phyloP scores from a whole-genome alignment of 1,139 yeast species.

The Tardiomyces depauwii region DNA sequence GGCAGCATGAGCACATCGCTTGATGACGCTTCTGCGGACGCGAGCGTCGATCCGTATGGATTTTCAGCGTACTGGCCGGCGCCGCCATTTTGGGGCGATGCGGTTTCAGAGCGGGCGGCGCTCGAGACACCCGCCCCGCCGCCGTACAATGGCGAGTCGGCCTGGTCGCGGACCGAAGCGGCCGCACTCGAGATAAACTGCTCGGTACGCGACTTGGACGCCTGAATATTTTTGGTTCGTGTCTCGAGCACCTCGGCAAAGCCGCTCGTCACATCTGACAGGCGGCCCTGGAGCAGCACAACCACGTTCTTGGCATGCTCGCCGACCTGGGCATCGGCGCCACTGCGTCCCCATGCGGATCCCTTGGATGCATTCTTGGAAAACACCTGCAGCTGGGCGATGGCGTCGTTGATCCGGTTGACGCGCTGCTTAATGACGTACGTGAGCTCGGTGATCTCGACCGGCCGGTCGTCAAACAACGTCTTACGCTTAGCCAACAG shows the following conservation, averaged over 20 bases:
- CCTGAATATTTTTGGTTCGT: constrained; percentile 75
- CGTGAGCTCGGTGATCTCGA: constrained; percentile 86
- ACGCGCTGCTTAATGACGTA: constrained; percentile 90
- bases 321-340: constrained; percentile 43
- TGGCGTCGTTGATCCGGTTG: constrained; percentile 67
- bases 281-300: constrained; percentile 72
- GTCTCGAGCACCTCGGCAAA: constrained; percentile 80
- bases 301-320: constrained; percentile 82
- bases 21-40: constrained; percentile 6
- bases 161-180: neutral
- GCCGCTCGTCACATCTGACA: constrained; percentile 86
- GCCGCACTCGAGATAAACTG: constrained; percentile 45
- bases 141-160: neutral
- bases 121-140: neutral
- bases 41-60: constrained; percentile 20
- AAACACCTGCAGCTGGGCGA: constrained; percentile 53
- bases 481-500: constrained; percentile 78
- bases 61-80: constrained; percentile 20
- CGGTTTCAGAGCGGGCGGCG: neutral
- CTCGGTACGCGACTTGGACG: constrained; percentile 73
- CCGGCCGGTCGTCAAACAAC: constrained; percentile 88
- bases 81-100: neutral
- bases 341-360: constrained; percentile 29
- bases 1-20: constrained; percentile 47
- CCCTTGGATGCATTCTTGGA: constrained; percentile 14